A percentile compares a stretch with the other conserved stretches of the same genome.
These are phyloP conservation scores for Starmerella powellii DNA, from an alignment of 805 yeast genomes.

Conservation along the genomic window DNA sequence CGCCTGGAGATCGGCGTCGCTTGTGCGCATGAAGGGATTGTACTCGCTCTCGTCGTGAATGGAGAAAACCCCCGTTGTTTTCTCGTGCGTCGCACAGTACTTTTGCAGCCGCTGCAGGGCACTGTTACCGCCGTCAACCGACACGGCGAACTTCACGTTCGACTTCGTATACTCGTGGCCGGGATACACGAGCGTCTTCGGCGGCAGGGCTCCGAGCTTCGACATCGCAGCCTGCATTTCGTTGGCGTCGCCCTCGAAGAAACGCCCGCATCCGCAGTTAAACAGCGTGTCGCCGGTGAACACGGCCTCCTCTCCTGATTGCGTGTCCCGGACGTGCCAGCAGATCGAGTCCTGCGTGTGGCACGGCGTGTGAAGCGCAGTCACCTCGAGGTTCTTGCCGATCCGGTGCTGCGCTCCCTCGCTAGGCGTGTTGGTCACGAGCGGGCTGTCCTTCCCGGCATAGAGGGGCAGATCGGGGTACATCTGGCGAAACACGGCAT, in stretches of 20 bases:
- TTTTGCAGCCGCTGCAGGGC: conserved; percentile 45
- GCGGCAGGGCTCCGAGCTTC: conserved; percentile 48
- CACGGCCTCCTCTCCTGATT: conserved; percentile 55
- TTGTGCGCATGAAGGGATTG: conserved; percentile 81
- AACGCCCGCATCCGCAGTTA: conserved; percentile 90
- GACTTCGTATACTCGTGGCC: conserved; percentile 93
- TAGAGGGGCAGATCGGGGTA: conserved; percentile 50
- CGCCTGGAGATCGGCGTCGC: conserved; percentile 48
- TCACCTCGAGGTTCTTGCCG: conserved; percentile 53
- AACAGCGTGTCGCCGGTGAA: conserved; percentile 95
- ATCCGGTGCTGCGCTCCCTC: conserved; percentile 50
- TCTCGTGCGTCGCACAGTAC: conserved; percentile 44
- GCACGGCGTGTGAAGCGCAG: conserved; percentile 91
- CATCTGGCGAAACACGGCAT: conserved; percentile 31
- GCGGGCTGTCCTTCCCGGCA: conserved; percentile 74
- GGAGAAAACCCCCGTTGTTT: conserved; percentile 78
- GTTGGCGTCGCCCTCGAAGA: conserved; percentile 77
- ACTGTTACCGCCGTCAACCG: conserved; percentile 39
- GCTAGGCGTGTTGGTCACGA: conserved; percentile 57
- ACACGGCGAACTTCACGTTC: conserved; percentile 65
- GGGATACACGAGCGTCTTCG: conserved; percentile 65
- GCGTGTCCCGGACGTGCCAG: conserved; percentile 57
- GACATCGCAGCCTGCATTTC: conserved; percentile 71
- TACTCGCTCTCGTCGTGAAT: conserved; percentile 64
- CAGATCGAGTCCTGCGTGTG: conserved; percentile 96